Evolutionary conservation across 257 asterid species (phyloP).

Genomic region (Solanum verrucosum): DNA sequence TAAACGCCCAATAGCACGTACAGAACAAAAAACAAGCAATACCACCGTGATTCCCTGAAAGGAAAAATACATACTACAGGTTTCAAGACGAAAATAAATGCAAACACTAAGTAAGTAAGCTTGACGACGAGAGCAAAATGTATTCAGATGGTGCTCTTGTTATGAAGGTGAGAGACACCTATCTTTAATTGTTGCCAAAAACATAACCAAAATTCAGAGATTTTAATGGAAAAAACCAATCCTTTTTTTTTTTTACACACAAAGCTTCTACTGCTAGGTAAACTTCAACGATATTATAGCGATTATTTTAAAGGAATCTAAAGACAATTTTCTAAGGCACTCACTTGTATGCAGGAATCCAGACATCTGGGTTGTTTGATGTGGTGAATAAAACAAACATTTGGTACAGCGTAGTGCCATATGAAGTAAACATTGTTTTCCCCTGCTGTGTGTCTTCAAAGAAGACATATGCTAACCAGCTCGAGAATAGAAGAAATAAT

Average conservation of each 20-base stretch:
- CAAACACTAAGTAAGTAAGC: not conserved
- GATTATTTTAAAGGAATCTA: not conserved
- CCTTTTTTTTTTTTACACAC: not conserved
- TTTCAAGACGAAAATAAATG: not conserved
- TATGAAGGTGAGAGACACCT: not conserved
- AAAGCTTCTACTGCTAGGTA: not conserved
- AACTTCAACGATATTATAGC: not conserved
- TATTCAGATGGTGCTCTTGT: not conserved
- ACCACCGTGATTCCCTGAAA: conserved; percentile 89
- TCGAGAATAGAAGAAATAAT: conserved; percentile 77
- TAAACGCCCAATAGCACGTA: conserved; percentile 91
- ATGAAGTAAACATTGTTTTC: conserved; percentile 59
- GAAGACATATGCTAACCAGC: conserved; percentile 95
- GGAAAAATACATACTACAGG: conserved; percentile 7
- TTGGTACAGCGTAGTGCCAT: conserved; percentile 61
- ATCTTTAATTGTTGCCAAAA: not conserved
- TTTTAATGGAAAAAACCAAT: not conserved
- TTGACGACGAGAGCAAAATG: not conserved
- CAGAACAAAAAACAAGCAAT: conserved; percentile 69
- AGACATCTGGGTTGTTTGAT: conserved; percentile 96
- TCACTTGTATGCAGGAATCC: conserved; percentile 99
- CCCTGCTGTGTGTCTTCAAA: conserved; percentile 97
- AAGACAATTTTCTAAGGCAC: conserved; percentile 11
- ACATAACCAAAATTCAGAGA: not conserved
- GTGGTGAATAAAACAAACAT: conserved; percentile 95